These are phyloP conservation scores for Pestalotiopsis sp. DNA, from an alignment of 2,329 filamentous ascomycete species.

Conservation along the genomic window DNA sequence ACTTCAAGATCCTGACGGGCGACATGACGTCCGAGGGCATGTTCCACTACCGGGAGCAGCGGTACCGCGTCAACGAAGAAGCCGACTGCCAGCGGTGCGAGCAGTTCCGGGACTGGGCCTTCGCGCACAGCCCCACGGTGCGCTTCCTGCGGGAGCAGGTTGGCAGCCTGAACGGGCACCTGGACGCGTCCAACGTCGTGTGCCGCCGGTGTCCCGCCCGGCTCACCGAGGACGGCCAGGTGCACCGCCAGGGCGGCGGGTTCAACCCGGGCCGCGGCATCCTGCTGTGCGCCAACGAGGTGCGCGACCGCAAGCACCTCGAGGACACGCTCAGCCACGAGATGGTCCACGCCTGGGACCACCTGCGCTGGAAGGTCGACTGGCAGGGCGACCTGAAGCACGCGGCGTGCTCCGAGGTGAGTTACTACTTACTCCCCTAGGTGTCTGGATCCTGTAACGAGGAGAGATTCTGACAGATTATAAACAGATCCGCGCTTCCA, in stretches of 20 bases:
- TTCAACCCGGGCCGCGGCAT: slow-evolving; percentile 89
- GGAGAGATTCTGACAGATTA: not conserved
- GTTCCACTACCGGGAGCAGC: slow-evolving; percentile 77
- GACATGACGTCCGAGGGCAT: slow-evolving; percentile 69
- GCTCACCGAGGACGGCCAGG: slow-evolving; percentile 58
- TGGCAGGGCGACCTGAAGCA: slow-evolving; percentile 78
- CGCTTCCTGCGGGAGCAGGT: slow-evolving; percentile 87
- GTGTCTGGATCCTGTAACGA: not conserved
- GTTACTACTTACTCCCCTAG: slow-evolving; percentile 23
- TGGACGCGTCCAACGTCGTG: slow-evolving; percentile 76
- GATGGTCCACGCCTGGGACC: slow-evolving; percentile 97
- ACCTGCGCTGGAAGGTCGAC: slow-evolving; percentile 88
- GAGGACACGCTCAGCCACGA: slow-evolving; percentile 96
- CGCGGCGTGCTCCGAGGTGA: slow-evolving; percentile 90
- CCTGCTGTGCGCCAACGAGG: slow-evolving; percentile 88
- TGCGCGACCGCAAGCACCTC: slow-evolving; percentile 77
- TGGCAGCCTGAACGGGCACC: slow-evolving; percentile 72
- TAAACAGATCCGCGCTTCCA: slow-evolving; percentile 83
- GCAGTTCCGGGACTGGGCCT: slow-evolving; percentile 78
- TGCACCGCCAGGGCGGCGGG: slow-evolving; percentile 73
- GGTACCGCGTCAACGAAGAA: slow-evolving; percentile 75
- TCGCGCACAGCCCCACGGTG: slow-evolving; percentile 83
- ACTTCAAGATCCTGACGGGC: slow-evolving; percentile 81
- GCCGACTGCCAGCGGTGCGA: slow-evolving; percentile 83
- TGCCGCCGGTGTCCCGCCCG: slow-evolving; percentile 76